A percentile compares a stretch with the other conserved stretches of the same genome.
phyloP scores from a whole-genome alignment of 202 grass and related monocot genomes.

The Panicum hallii region DNA sequence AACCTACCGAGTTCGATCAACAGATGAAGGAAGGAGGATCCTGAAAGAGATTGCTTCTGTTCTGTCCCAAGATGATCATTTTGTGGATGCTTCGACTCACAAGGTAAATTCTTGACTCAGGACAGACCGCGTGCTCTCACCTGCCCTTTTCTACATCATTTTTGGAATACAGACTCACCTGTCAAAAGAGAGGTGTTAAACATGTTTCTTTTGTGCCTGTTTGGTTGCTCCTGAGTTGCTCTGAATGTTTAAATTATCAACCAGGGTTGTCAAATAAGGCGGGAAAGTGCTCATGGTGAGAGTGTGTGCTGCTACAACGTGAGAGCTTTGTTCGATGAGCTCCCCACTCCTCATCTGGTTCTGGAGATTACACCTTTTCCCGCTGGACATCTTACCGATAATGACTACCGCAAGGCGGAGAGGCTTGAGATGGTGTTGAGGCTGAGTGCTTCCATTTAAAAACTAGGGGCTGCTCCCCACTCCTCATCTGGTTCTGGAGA shows the following conservation, averaged over 20 bases:
- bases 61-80: constrained; percentile 96
- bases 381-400: constrained; percentile 77
- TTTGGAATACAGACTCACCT: not conserved
- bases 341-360: constrained; percentile 83
- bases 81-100: constrained; percentile 86
- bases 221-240: constrained; percentile 8
- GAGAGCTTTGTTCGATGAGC: constrained; percentile 93
- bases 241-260: constrained; percentile 31
- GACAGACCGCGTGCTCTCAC: not conserved
- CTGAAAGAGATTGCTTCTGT: constrained; percentile 86
- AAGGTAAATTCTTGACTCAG: constrained; percentile 60
- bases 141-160: not conserved
- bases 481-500: constrained; percentile 86
- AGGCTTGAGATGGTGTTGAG: constrained; percentile 94
- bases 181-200: not conserved
- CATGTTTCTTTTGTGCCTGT: constrained; percentile 32
- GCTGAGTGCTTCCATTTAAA: constrained; percentile 82
- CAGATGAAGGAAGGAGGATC: constrained; percentile 76
- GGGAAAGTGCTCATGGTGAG: constrained; percentile 95
- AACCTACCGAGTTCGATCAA: constrained; percentile 85
- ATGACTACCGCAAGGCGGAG: constrained; percentile 88
- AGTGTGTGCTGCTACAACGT: constrained; percentile 98
- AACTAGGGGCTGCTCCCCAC: constrained; percentile 6
- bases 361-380: constrained; percentile 97
- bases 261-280: constrained; percentile 97